Evolutionary conservation across 306 rosid species (phyloP).

Genomic region (Begonia loranthoides): DNA sequence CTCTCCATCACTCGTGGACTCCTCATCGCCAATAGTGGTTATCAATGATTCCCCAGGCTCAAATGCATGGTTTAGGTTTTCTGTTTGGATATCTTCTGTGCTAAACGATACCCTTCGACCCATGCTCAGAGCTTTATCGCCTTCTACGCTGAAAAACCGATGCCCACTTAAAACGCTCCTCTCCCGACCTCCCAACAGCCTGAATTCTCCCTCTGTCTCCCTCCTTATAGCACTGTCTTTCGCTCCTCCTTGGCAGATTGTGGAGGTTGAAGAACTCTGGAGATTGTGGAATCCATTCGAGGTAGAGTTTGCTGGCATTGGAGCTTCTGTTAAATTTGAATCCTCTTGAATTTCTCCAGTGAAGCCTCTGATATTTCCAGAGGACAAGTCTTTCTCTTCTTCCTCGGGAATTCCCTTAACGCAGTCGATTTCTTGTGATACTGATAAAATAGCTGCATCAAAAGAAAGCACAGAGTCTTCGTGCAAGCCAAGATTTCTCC

Average conservation of each 20-base stretch:
- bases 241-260: conserved; percentile 34
- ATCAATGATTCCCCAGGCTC: conserved; percentile 60
- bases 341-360: conserved; percentile 51
- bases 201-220: conserved; percentile 91
- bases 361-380: conserved; percentile 26
- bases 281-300: conserved; percentile 19
- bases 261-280: conserved; percentile 37
- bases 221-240: conserved; percentile 92
- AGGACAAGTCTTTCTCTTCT: conserved; percentile 33
- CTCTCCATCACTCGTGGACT: conserved; percentile 63
- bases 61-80: conserved; percentile 23
- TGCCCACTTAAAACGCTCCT: conserved; percentile 46
- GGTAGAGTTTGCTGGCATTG: conserved; percentile 12
- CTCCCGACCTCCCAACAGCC: conserved; percentile 82
- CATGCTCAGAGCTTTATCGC: conserved; percentile 32
- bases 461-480: conserved; percentile 69
- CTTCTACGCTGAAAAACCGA: conserved; percentile 66
- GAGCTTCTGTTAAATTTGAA: conserved; percentile 24
- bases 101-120: conserved; percentile 69
- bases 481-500: conserved; percentile 19
- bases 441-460: conserved; percentile 79
- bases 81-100: conserved; percentile 46
- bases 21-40: conserved; percentile 51
- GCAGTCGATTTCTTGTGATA: conserved; percentile 60
- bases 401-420: conserved; percentile 80